These are phyloP conservation scores for Cordia subcordata DNA, from an alignment of 257 asterid species.

Conservation along the genomic window DNA sequence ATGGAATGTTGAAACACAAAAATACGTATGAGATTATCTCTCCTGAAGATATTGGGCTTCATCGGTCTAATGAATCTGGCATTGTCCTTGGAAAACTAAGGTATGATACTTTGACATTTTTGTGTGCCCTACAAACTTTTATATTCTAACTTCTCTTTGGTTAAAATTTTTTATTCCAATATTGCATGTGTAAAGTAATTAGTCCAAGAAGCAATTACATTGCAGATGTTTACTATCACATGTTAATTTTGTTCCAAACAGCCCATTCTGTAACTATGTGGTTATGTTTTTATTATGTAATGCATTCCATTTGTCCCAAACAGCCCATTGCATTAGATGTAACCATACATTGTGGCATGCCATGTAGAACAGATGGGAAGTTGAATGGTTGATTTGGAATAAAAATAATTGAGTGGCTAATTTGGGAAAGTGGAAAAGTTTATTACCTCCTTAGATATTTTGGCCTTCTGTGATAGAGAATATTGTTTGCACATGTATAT, in stretches of 20 bases:
- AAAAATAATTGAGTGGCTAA: too few relatives aligned
- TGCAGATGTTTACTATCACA: too few relatives aligned
- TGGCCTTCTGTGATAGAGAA: too few relatives aligned
- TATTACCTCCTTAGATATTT: too few relatives aligned
- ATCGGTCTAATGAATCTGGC: slow-evolving; percentile 83
- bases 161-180: neutral
- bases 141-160: neutral
- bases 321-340: neutral
- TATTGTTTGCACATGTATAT: too few relatives aligned
- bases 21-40: slow-evolving; percentile 88
- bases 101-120: slow-evolving; percentile 29
- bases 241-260: neutral
- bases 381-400: too few relatives aligned
- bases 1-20: slow-evolving; percentile 94
- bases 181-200: too few relatives aligned
- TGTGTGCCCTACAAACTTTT: neutral
- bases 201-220: too few relatives aligned
- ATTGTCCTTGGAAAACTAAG: slow-evolving; percentile 97
- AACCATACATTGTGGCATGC: too few relatives aligned
- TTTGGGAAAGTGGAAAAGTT: too few relatives aligned
- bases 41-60: slow-evolving; percentile 96
- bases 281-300: neutral
- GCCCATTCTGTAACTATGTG: neutral
- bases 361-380: too few relatives aligned
- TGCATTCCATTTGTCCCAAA: neutral